Percentiles rank a stretch among this genome's conserved stretches.
These are phyloP conservation scores for Fomitopsis schrenkii DNA, from an alignment of 1,284 basidiomycete genomes.

Conservation along the genomic window DNA sequence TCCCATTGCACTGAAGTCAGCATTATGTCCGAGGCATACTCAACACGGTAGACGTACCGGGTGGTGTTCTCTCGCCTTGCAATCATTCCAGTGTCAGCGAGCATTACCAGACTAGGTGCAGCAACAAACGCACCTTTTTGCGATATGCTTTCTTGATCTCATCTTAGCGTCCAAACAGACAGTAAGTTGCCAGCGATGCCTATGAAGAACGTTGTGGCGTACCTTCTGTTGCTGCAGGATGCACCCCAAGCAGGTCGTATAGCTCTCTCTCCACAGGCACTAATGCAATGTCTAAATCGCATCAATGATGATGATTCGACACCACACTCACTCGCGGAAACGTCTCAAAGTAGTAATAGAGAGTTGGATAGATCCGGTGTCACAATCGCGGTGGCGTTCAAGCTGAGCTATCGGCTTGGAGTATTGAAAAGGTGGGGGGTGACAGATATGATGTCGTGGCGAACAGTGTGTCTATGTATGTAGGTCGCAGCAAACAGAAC, in stretches of 20 bases:
- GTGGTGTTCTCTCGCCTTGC: constrained; percentile 84
- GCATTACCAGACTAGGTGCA: constrained; percentile 2
- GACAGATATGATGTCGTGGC: not conserved
- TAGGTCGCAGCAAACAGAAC: not conserved
- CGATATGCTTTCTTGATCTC: constrained; percentile 94
- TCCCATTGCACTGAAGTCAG: not conserved
- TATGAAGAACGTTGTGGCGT: constrained; percentile 46
- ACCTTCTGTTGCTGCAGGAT: constrained; percentile 70
- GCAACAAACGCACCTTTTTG: constrained; percentile 59
- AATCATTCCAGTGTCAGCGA: constrained; percentile 17
- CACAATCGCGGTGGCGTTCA: not conserved
- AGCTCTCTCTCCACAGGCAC: constrained; percentile 73
- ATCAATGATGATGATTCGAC: too few species aligned
- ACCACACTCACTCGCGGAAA: not conserved
- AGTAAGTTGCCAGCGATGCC: constrained; percentile 9
- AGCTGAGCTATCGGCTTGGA: not conserved
- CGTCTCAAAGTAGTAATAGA: not conserved
- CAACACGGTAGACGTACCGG: constrained; percentile 55
- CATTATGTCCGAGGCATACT: not conserved
- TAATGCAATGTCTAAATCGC: constrained; percentile 21
- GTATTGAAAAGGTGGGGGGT: not conserved
- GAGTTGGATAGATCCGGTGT: not conserved
- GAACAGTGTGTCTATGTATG: not conserved
- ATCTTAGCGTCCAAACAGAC: constrained; percentile 35
- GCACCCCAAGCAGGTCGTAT: constrained; percentile 79